Evolutionary conservation across 2,329 filamentous ascomycete species (phyloP).

Genomic region (Lasiodiplodia citricola): DNA sequence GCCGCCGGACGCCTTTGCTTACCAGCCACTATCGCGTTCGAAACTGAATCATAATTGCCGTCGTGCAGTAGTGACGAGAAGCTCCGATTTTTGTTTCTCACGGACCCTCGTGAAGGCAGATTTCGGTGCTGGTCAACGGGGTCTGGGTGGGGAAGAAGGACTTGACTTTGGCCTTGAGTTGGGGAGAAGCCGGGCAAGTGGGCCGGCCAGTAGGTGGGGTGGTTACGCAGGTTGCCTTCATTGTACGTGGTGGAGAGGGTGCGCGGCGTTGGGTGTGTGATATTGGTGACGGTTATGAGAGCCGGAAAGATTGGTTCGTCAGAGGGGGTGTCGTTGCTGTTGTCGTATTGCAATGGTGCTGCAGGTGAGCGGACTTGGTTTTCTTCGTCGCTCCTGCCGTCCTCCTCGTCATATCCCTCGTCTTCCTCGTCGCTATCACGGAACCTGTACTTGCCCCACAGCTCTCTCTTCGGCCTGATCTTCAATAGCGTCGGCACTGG

Average conservation of each 20-base stretch:
- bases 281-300: not conserved
- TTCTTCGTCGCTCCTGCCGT: constrained; percentile 50
- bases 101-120: too few species aligned
- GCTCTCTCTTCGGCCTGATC: constrained; percentile 72
- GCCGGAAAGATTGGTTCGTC: not conserved
- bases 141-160: too few species aligned
- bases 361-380: not conserved
- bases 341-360: not conserved
- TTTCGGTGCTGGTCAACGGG: too few species aligned
- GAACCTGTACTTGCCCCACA: constrained; percentile 3
- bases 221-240: too few species aligned
- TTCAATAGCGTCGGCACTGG: constrained; percentile 87
- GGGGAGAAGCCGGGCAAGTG: too few species aligned
- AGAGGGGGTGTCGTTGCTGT: not conserved
- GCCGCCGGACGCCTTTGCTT: not conserved
- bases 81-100: too few species aligned
- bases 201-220: too few species aligned
- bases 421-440: constrained; percentile 39
- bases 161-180: too few species aligned
- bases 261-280: not conserved
- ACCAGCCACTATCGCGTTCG: not conserved
- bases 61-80: too few species aligned
- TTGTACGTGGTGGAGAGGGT: too few species aligned
- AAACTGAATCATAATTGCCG: too few species aligned
- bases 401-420: constrained; percentile 34